Evolutionary conservation across 2,329 filamentous ascomycete species (phyloP), one percentile per base, ranked within the genome.

Genomic region (Dactylellina drechsleri): DNA sequence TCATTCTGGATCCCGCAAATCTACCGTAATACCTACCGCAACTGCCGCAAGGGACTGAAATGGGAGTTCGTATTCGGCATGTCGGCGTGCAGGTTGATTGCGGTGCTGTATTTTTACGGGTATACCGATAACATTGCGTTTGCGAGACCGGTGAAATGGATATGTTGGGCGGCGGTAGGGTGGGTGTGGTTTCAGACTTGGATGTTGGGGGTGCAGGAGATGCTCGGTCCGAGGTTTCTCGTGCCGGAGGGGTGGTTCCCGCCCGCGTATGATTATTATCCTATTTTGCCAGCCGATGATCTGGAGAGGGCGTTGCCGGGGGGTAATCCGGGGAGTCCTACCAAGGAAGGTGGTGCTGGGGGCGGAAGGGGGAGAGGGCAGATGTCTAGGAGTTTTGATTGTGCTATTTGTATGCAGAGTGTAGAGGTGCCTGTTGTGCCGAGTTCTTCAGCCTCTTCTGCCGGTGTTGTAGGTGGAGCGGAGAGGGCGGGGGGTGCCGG

Each of bases 1-100:
- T 97, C 93, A 18, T 90, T 97, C 80, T 98, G 94, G 94, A 81
- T 89, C 0, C 94, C 95, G 0, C 95, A 99, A 81, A 96, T 98
- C 78, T 88, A 91, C 80, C 91, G 95, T 76, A 99, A 99, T 23
- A 68, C 65, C 1, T 76, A 76, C 59, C 43, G 79, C 2, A 78
- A 78, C 43, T 79, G 78, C 52, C 75, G 79, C n/a, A 79, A 79
- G 49, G 93, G 94, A 0, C 85, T 98, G n/a, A 87, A 90, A 2
- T 97, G 93, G 93, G 90, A 91, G 73, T 99, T 96, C 80, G 90
- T 97, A 66, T 80, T 93, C 20, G 93, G 93, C 1, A 92, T 97
- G 81, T 95, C 91, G 56, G 79, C 90, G 4, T 85, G 96, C 6
- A 90, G 95, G 1, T 84, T 96, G 4, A 83, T 91, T 0, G 94